These are phyloP conservation scores for Parachaetomium inaequale DNA, from an alignment of 495 filamentous ascomycete species.

Conservation along the genomic window DNA sequence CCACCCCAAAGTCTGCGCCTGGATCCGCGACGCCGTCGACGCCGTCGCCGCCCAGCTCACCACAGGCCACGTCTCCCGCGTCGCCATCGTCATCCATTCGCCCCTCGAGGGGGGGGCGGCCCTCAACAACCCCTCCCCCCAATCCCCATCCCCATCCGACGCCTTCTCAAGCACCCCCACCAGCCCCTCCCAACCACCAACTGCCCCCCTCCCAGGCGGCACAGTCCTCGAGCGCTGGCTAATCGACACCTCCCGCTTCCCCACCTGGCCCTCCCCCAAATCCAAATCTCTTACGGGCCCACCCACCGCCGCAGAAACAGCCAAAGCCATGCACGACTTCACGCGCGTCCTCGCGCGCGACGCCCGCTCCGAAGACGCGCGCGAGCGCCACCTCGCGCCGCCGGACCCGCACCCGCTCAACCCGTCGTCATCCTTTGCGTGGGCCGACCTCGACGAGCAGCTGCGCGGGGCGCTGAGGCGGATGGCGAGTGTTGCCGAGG, in stretches of 20 bases:
- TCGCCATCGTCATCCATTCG: constrained; percentile 74
- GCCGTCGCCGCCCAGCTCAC: constrained; percentile 69
- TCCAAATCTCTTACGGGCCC: neutral
- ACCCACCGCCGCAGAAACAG: neutral
- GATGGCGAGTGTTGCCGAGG: constrained; percentile 54
- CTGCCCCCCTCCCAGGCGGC: constrained; percentile 24
- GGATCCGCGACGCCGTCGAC: constrained; percentile 79
- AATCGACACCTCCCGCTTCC: constrained; percentile 77
- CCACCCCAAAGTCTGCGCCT: constrained; percentile 86
- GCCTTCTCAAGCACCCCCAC: neutral
- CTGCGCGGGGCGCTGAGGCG: constrained; percentile 49
- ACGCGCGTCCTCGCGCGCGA: constrained; percentile 40
- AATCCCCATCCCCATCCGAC: constrained; percentile 4
- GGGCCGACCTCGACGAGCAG: constrained; percentile 45
- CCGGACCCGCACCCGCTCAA: neutral
- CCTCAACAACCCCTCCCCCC: neutral
- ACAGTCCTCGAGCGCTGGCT: constrained; percentile 74
- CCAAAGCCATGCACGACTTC: constrained; percentile 36
- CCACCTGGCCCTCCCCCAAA: constrained; percentile 51
- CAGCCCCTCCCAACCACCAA: constrained; percentile 3
- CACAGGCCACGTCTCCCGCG: constrained; percentile 55
- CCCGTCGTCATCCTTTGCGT: constrained; percentile 14
- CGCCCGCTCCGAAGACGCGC: constrained; percentile 36
- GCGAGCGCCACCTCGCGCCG: constrained; percentile 11
- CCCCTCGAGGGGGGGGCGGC: constrained; percentile 29